Percentiles rank a stretch among this genome's conserved stretches.
Conservation (phyloP, 2,329 filamentous ascomycete genomes). For the Thermomyces lanuginosus region DNA sequence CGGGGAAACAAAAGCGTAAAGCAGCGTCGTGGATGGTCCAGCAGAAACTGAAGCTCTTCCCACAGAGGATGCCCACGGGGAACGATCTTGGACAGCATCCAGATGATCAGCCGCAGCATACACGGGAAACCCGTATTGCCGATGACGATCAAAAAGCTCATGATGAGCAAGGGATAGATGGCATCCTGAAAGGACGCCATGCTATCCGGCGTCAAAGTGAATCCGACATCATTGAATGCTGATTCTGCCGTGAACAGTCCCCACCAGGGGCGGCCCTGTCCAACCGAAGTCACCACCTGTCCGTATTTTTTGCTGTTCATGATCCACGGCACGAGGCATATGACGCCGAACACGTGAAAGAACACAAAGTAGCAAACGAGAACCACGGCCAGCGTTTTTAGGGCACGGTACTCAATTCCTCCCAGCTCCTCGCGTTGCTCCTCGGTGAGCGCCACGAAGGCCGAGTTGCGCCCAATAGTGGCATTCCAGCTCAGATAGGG, state of each 20-base stretch:
- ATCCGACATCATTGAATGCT: constrained; percentile 89
- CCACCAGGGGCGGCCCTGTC: constrained; percentile 66
- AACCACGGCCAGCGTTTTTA: constrained; percentile 71
- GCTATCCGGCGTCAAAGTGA: constrained; percentile 79
- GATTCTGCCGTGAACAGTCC: constrained; percentile 77
- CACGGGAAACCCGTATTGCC: constrained; percentile 93
- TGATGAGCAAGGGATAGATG: constrained; percentile 56
- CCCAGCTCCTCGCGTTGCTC: constrained; percentile 89
- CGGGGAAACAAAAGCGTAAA: constrained; percentile 89
- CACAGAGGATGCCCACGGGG: constrained; percentile 54
- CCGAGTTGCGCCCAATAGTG: constrained; percentile 82
- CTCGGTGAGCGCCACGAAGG: constrained; percentile 73
- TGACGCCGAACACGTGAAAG: constrained; percentile 61
- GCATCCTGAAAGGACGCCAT: constrained; percentile 79
- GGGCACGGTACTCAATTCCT: constrained; percentile 84
- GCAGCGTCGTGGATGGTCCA: constrained; percentile 89
- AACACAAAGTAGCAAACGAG: constrained; percentile 66
- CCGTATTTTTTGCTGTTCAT: constrained; percentile 46
- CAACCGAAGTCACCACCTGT: constrained; percentile 43
- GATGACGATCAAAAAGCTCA: constrained; percentile 78
- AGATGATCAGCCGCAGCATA: constrained; percentile 87
- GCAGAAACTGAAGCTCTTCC: constrained; percentile 78
- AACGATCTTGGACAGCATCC: constrained; percentile 53
- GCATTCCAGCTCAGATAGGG: constrained; percentile 92
- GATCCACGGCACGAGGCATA: constrained; percentile 71